Conservation (phyloP, 345 rosid genomes). For the Lepidium africanum region DNA sequence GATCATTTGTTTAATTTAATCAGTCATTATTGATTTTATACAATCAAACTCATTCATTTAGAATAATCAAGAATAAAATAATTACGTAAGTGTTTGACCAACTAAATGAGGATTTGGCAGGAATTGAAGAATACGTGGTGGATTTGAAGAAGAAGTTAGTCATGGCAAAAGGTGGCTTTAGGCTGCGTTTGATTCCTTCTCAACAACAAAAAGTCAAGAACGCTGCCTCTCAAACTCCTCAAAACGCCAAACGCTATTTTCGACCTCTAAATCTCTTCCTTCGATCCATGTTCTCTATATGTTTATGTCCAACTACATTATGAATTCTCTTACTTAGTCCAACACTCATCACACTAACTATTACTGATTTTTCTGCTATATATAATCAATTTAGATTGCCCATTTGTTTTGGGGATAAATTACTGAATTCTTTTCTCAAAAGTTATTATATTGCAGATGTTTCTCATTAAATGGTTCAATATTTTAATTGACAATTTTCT, state of each 20-base stretch:
- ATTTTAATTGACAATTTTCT: too few species aligned
- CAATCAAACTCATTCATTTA: background rate
- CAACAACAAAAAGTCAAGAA: background rate
- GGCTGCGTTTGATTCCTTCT: conserved; percentile 1
- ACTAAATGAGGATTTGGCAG: background rate
- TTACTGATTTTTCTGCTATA: background rate
- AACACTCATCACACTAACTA: background rate
- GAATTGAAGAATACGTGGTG: conserved; percentile 22
- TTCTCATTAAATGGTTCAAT: too few species aligned
- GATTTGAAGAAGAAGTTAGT: conserved; percentile 22
- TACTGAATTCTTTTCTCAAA: too few species aligned
- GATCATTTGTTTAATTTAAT: background rate
- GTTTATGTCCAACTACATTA: background rate
- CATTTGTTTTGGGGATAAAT: background rate
- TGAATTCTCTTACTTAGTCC: background rate
- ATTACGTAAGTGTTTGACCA: background rate
- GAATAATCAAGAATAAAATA: background rate
- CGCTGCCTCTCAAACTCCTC: conserved; percentile 12
- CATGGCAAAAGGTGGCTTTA: conserved; percentile 30
- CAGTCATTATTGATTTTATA: background rate
- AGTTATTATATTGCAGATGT: too few species aligned
- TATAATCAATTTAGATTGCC: background rate
- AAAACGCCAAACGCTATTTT: background rate
- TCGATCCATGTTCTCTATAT: background rate
- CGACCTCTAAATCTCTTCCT: conserved; percentile 5